phyloP scores from a whole-genome alignment of 2,329 filamentous ascomycete species.

The Pseudogymnoascus sp. region DNA sequence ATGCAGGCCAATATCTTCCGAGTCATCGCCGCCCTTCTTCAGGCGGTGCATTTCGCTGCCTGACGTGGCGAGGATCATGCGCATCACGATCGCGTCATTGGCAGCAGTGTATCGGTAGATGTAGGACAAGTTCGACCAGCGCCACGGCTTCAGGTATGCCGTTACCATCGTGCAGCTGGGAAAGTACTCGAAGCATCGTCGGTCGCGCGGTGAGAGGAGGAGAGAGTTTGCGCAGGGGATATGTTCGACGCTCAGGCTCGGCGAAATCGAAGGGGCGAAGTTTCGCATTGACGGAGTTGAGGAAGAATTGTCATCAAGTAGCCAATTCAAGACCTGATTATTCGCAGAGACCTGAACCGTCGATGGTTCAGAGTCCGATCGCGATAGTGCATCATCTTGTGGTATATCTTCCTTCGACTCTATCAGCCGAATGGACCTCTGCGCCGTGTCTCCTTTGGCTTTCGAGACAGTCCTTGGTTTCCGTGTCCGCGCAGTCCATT shows the following conservation, averaged over 20 bases:
- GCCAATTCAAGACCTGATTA: neutral
- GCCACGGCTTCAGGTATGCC: slow-evolving; percentile 33
- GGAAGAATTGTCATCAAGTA: neutral
- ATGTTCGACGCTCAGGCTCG: slow-evolving; percentile 11
- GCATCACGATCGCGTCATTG: slow-evolving; percentile 32
- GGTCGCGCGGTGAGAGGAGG: slow-evolving; percentile 29
- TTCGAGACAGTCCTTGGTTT: neutral
- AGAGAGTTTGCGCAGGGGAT: slow-evolving; percentile 31
- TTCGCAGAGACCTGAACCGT: neutral
- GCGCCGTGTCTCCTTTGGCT: neutral
- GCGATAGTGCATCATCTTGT: neutral
- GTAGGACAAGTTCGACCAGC: slow-evolving; percentile 33
- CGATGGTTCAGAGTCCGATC: neutral
- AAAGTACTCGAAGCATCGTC: slow-evolving; percentile 30
- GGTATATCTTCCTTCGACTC: neutral
- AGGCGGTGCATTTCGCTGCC: slow-evolving; percentile 31
- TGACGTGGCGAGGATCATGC: slow-evolving; percentile 33
- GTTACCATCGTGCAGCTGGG: slow-evolving; percentile 29
- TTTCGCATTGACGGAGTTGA: slow-evolving; percentile 21
- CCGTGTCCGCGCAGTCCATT: neutral
- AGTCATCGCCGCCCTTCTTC: neutral
- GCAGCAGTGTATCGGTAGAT: slow-evolving; percentile 31
- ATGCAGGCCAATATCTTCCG: neutral
- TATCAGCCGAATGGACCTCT: neutral
- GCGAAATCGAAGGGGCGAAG: slow-evolving; percentile 19